phyloP scores from a whole-genome alignment of 1,139 yeast genomes.

The Suhomyces chickasaworum region DNA sequence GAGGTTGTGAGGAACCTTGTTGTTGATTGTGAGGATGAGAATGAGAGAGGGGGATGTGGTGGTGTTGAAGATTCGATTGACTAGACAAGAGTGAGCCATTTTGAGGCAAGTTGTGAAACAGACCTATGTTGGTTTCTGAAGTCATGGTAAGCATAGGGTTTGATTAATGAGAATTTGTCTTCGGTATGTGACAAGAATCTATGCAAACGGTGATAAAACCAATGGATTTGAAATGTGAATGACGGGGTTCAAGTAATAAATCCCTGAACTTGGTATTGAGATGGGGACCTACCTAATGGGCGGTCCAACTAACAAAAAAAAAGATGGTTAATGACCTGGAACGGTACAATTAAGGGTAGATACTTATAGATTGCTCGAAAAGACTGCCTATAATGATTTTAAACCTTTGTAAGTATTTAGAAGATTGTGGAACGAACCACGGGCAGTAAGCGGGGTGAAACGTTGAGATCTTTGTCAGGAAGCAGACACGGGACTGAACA shows the following conservation, averaged over 20 bases:
- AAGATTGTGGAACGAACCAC: slow-evolving; percentile 1
- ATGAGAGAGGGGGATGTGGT: slow-evolving; percentile 12
- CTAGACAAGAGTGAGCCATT: slow-evolving; percentile 10
- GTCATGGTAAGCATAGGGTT: slow-evolving; percentile 22
- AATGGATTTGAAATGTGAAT: background rate
- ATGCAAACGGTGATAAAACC: background rate
- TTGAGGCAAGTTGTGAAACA: slow-evolving; percentile 19
- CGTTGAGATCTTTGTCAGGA: background rate
- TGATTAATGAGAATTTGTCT: background rate
- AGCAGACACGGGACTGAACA: background rate
- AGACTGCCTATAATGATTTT: background rate
- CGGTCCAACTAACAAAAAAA: background rate
- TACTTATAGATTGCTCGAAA: background rate
- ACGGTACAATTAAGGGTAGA: background rate
- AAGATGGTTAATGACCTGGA: background rate
- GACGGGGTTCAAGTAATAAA: background rate
- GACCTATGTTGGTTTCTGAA: slow-evolving; percentile 24
- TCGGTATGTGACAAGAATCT: background rate
- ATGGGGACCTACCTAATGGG: background rate
- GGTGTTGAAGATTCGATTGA: slow-evolving; percentile 10
- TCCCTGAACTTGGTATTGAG: background rate
- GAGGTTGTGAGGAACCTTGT: slow-evolving; percentile 11
- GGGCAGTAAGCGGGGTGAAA: slow-evolving; percentile 1
- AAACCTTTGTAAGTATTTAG: background rate
- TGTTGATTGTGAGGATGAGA: slow-evolving; percentile 12